Conservation (phyloP, 164 flowering plant species). For the Protea cynaroides region DNA sequence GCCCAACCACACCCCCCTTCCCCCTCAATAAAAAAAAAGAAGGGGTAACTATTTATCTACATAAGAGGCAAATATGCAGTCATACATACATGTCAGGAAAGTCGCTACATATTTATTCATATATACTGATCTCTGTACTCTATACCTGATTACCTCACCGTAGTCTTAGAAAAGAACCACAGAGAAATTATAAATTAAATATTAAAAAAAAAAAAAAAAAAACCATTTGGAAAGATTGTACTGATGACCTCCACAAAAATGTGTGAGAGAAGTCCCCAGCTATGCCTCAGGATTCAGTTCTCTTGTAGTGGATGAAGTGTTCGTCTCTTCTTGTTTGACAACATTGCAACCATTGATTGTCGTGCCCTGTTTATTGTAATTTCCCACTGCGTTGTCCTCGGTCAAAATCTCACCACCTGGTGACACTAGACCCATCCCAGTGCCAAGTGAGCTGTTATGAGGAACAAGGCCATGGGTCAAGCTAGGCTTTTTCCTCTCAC, state of each 20-base stretch:
- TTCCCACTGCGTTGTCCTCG: conserved; percentile 7
- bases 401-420: conserved; percentile 7
- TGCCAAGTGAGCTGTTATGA: conserved; percentile 5
- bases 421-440: conserved; percentile 4
- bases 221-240: background rate
- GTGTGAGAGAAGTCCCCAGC: background rate
- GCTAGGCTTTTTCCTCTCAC: conserved; percentile 13
- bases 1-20: too few species aligned
- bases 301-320: background rate
- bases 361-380: background rate
- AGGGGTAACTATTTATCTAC: conserved; percentile 10
- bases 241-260: conserved; percentile 1
- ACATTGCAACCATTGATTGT: conserved; percentile 11
- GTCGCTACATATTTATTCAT: conserved; percentile 6
- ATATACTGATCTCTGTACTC: conserved; percentile 8
- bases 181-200: too few species aligned
- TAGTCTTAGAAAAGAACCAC: conserved; percentile 1
- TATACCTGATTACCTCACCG: background rate
- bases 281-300: conserved; percentile 13
- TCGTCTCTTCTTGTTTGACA: conserved; percentile 18
- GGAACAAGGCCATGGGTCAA: conserved; percentile 9
- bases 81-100: conserved; percentile 11
- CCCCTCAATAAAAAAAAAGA: too few species aligned
- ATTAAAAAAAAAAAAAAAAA: too few species aligned
- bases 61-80: conserved; percentile 6